These are phyloP conservation scores for Hypoxylon sp. DNA, from an alignment of 2,329 filamentous ascomycete genomes.

Conservation along the genomic window DNA sequence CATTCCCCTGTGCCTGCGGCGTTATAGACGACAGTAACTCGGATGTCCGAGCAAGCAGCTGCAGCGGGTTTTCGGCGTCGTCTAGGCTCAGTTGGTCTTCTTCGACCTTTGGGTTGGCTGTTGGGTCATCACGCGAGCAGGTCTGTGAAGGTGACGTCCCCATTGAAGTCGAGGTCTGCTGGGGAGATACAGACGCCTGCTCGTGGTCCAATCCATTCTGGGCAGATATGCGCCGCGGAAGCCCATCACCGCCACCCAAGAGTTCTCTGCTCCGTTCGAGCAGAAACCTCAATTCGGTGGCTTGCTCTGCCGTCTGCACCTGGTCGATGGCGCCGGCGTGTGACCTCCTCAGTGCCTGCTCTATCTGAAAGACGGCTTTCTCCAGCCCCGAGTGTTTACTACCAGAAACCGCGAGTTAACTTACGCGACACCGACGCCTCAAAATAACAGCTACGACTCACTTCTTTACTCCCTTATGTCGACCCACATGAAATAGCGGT, in stretches of 20 bases:
- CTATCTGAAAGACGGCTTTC: slow-evolving; percentile 81
- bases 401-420: slow-evolving; percentile 15
- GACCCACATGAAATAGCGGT: slow-evolving; percentile 79
- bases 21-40: slow-evolving; percentile 66
- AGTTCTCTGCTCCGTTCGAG: slow-evolving; percentile 64
- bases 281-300: slow-evolving; percentile 64
- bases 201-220: slow-evolving; percentile 44
- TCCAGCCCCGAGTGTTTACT: slow-evolving; percentile 82
- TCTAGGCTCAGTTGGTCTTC: slow-evolving; percentile 67
- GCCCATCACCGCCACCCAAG: slow-evolving; percentile 49
- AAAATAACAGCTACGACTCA: slow-evolving; percentile 55
- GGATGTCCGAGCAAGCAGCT: slow-evolving; percentile 80
- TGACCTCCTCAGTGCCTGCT: slow-evolving; percentile 75
- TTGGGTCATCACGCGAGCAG: slow-evolving; percentile 48
- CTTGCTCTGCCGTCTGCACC: slow-evolving; percentile 60
- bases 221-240: slow-evolving; percentile 44
- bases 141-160: slow-evolving; percentile 52
- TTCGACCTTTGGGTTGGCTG: slow-evolving; percentile 56
- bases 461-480: slow-evolving; percentile 85
- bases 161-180: slow-evolving; percentile 50
- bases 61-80: slow-evolving; percentile 81
- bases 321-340: slow-evolving; percentile 59
- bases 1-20: slow-evolving; percentile 47
- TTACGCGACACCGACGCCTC: background rate
- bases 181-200: slow-evolving; percentile 49